Base-by-base conservation (phyloP, 176 grass and related monocot species). In the Musa schizocarpa region DNA sequence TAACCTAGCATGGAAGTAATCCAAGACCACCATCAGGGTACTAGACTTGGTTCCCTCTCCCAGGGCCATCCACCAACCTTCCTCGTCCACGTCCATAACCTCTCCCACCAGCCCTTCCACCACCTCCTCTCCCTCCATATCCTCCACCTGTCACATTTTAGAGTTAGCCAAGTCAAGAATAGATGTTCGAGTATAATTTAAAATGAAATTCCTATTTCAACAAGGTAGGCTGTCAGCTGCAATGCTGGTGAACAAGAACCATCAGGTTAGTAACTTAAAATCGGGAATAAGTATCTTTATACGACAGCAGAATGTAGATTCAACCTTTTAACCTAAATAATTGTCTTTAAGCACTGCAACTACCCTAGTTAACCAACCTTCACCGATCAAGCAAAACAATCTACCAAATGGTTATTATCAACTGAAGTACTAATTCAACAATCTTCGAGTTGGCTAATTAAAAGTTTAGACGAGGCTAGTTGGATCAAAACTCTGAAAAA, bases 61-160 rank as follows among this genome's bases (percentile, higher is more conserved):
- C 34, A 5, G 3, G 4, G 34, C 79, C 82, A 51, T 85, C 89
- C 77, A 92, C 89, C 77, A 92, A 81, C 81, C 93, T 81, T 67
- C 94, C 88, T 63, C 88, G 82, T n/a, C 83, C 90, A 63, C 87
- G 82, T 1, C 8, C 80, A 76, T 93, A 97, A 21, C 79, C 91
- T 68, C 88, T 86, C 54, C 88, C 81, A 9, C 90, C 88, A 29
- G 82, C 71, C 23, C 79, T 82, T n/a, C 89, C 87, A 82, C 71
- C 77, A 26, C 79, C 76, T 68, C 76, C 83, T 48, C 86, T 83
- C 73, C 93, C 83, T 24, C 92, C 90, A 72, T 96, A 96, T 67
- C 88, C 94, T 75, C 76, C 81, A 72, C 83, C 83, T 85, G 77
- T 26, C 27, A 79, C 19, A 82, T 50, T 74, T 78, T 9, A 17